Base-by-base conservation (phyloP, 345 rosid genomes). In the Bruguiera sexangula region DNA sequence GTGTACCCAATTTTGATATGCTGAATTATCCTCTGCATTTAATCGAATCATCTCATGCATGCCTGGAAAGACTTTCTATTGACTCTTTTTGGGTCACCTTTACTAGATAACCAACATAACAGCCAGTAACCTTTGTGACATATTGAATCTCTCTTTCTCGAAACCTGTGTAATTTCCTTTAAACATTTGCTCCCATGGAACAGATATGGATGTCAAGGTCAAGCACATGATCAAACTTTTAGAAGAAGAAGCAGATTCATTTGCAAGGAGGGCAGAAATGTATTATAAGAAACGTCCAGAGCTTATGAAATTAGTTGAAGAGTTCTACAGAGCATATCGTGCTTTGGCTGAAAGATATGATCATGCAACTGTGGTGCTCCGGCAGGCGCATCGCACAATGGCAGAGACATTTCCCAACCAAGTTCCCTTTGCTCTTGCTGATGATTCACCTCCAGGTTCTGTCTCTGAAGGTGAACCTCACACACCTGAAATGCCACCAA, bases 261-360 rank as follows among this genome's bases (percentile, higher is more conserved):
- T 96, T 80, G 99, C 99, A 55, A 85, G 96, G 81, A 83, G 98
- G 80, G 99, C 99, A 22, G 99, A 96, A 68, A 90, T 96, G 99
- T 96, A 96, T 73, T 96, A 92, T 69, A 92, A 89, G 83, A 86
- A 92, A 84, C 88, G 99, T 39, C 98, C 99, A 19, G 98, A 96
- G 80, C 91, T 96, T 70, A 87, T 89, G 98, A 96, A 96, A 79
- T 62, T 96, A 84, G 98, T 96, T 2, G 99, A 96, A 85, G 99
- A 96, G 80, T 92, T 96, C 76, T 96, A 92, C 73, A 85, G 99
- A 78, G 98, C 93, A 3, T 96, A 96, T 66, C 96, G 99, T 78
- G 97, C 97, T 27, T 82, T 96, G 79, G 98, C 99, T 69, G 99
- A 89, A 83, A 89, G 99, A 85, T 96, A 96, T 62, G 94, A 92